These are phyloP conservation scores for Penicillium brevicompactum DNA, from an alignment of 2,329 filamentous ascomycete genomes.

Conservation along the genomic window DNA sequence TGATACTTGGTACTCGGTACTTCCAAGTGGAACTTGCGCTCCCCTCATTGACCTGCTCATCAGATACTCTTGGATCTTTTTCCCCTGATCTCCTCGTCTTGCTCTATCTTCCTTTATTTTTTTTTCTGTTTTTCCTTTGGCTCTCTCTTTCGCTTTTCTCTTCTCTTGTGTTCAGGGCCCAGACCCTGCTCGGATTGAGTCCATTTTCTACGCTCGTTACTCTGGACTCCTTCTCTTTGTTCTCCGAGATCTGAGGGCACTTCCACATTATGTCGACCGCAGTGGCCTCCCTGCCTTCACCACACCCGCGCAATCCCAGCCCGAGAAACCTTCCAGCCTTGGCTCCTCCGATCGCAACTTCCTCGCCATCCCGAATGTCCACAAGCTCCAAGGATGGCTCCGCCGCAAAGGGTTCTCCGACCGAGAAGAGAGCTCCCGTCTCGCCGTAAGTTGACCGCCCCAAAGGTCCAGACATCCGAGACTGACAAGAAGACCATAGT, in stretches of 20 bases:
- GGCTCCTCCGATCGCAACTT: constrained; percentile 31
- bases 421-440: constrained; percentile 42
- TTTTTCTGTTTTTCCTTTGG: constrained; percentile 5
- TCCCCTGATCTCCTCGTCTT: not conserved
- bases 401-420: constrained; percentile 33
- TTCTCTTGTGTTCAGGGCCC: constrained; percentile 13
- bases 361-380: constrained; percentile 37
- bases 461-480: not conserved
- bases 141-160: constrained; percentile 4
- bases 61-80: not conserved
- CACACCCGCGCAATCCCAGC: constrained; percentile 48
- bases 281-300: constrained; percentile 48
- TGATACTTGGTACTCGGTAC: too few species aligned
- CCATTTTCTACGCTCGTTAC: constrained; percentile 12
- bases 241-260: not conserved
- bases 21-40: not conserved
- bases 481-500: constrained; percentile 13
- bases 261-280: constrained; percentile 49
- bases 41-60: not conserved
- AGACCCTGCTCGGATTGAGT: constrained; percentile 16
- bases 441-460: constrained; percentile 51
- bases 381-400: constrained; percentile 37
- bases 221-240: constrained; percentile 6
- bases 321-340: constrained; percentile 45
- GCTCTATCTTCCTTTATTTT: constrained; percentile 1